Conservation (phyloP, 2,329 filamentous ascomycete species). For the Clonostachys chloroleuca region DNA sequence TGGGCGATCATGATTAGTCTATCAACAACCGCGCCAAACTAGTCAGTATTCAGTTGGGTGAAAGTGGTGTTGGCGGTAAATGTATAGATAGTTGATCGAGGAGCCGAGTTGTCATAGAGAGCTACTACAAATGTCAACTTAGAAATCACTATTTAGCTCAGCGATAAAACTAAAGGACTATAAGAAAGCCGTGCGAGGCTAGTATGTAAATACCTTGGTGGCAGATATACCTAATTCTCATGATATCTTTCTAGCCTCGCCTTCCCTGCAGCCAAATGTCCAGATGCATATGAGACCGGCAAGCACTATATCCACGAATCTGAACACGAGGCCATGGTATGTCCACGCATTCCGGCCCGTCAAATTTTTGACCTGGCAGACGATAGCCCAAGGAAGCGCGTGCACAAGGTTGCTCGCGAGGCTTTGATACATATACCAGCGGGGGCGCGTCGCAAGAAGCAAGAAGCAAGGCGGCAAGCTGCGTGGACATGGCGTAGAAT, state of each 20-base stretch:
- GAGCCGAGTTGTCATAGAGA: too few relatives aligned
- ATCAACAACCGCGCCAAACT: too few relatives aligned
- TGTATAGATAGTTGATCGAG: too few relatives aligned
- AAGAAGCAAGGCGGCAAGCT: conserved; percentile 60
- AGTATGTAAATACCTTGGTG: too few relatives aligned
- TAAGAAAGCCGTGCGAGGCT: too few relatives aligned
- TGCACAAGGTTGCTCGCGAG: conserved; percentile 63
- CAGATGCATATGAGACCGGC: conserved; percentile 49
- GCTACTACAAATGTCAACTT: too few relatives aligned
- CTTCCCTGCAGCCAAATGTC: conserved; percentile 37
- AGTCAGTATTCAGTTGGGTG: too few relatives aligned
- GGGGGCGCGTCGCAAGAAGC: conserved; percentile 58
- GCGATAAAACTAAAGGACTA: too few relatives aligned
- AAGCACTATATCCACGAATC: conserved; percentile 51
- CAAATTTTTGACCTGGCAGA: conserved; percentile 43
- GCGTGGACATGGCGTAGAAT: conserved; percentile 61
- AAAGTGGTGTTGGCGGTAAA: too few relatives aligned
- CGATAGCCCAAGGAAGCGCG: conserved; percentile 68
- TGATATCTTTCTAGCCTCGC: conserved; percentile 29
- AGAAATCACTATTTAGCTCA: too few relatives aligned
- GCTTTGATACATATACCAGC: conserved; percentile 66
- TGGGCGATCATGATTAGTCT: too few relatives aligned
- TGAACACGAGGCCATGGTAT: conserved; percentile 63
- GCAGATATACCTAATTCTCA: not conserved
- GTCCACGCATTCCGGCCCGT: conserved; percentile 56